Evolutionary conservation across 495 filamentous ascomycete genomes (phyloP).

Genomic region (Diplogelasinospora grovesii): DNA sequence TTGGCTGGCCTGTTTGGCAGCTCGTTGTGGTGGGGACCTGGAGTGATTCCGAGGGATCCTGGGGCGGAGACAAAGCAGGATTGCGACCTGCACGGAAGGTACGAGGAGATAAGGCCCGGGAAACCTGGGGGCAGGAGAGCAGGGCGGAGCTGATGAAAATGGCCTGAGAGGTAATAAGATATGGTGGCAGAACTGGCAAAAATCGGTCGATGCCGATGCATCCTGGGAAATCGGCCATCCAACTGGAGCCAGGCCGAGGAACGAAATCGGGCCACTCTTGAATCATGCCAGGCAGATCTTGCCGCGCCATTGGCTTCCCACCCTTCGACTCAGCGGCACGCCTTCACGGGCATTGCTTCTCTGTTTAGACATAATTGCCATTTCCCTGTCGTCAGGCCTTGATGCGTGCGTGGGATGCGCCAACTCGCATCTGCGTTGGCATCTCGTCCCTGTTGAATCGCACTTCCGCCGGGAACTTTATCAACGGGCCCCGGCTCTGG

Average conservation of each 20-base stretch:
- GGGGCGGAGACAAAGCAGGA: background rate
- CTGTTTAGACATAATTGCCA: no score
- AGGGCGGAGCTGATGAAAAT: constrained; percentile 28
- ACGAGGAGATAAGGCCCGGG: constrained; percentile 18
- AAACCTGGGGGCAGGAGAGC: constrained; percentile 11
- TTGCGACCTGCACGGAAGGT: background rate
- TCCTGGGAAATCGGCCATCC: constrained; percentile 21
- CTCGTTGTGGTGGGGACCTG: background rate
- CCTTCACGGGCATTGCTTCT: background rate
- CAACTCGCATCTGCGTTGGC: no score
- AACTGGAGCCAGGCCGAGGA: constrained; percentile 7
- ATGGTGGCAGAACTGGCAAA: constrained; percentile 24
- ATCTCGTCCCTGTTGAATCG: no score
- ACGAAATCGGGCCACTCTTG: constrained; percentile 26
- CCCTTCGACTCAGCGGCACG: background rate
- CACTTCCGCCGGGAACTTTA: no score
- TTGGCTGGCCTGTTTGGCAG: constrained; percentile 5
- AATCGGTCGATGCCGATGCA: constrained; percentile 30
- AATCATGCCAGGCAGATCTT: constrained; percentile 20
- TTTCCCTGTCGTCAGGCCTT: no score
- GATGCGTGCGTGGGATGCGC: no score
- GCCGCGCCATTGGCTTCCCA: constrained; percentile 9
- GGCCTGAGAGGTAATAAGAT: constrained; percentile 24
- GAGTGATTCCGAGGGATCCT: background rate
- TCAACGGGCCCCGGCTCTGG: no score